These are phyloP conservation scores for Xylaria telfairii DNA, from an alignment of 495 filamentous ascomycete genomes.

Conservation along the genomic window DNA sequence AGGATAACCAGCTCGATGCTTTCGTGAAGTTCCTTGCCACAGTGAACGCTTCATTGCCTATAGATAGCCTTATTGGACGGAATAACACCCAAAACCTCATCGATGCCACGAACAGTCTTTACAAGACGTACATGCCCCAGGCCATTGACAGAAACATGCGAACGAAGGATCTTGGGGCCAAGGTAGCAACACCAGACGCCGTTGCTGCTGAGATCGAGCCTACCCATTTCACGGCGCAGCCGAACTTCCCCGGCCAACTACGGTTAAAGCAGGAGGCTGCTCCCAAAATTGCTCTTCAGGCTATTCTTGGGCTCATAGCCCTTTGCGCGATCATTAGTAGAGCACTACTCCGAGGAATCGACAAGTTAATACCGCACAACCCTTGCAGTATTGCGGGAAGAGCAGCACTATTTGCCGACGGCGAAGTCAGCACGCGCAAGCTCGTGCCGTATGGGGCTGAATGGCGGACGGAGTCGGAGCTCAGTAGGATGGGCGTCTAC, in stretches of 20 bases:
- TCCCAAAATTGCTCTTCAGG: conserved; percentile 10
- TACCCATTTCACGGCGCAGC: background rate
- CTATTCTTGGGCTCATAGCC: background rate
- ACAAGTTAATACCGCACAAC: conserved; percentile 17
- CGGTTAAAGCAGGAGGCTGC: conserved; percentile 8
- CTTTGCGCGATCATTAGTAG: conserved; percentile 3
- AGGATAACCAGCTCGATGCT: background rate
- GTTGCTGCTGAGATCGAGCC: background rate
- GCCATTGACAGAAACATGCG: conserved; percentile 20
- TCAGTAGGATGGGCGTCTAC: conserved; percentile 1
- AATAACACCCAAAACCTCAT: conserved; percentile 7
- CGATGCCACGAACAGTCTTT: conserved; percentile 16
- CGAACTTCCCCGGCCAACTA: background rate
- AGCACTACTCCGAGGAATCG: conserved; percentile 3
- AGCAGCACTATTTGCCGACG: conserved; percentile 16
- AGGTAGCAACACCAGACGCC: conserved; percentile 3
- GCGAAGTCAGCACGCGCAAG: conserved; percentile 20
- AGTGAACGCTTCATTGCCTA: conserved; percentile 3
- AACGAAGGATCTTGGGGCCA: background rate
- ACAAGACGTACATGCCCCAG: conserved; percentile 20
- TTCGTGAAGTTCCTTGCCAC: conserved; percentile 13
- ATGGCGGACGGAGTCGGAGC: conserved; percentile 8
- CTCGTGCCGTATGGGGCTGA: conserved; percentile 18
- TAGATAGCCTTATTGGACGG: background rate
- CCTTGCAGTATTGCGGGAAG: conserved; percentile 17